phyloP scores from a whole-genome alignment of 805 yeast species.

The Starmerella geochares region DNA sequence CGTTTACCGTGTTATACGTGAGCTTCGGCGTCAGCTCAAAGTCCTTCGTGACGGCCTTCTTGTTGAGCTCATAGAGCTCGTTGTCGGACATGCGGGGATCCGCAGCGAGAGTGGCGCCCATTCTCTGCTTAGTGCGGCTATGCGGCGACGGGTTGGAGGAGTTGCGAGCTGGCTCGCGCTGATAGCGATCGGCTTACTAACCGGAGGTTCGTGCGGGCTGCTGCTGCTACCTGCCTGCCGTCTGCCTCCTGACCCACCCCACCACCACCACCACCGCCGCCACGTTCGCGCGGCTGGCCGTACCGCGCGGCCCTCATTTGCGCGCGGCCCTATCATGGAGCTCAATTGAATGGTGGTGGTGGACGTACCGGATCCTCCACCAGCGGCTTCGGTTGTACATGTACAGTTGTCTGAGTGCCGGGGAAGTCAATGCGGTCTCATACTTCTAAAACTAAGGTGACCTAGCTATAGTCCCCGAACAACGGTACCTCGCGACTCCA shows the following conservation, averaged over 20 bases:
- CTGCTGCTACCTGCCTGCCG: no score
- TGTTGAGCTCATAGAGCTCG: constrained; percentile 57
- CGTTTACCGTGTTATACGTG: constrained; percentile 92
- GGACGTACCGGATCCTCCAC: no score
- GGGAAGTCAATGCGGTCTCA: no score
- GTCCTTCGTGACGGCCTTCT: constrained; percentile 84
- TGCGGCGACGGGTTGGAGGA: not conserved
- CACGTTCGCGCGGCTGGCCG: not conserved
- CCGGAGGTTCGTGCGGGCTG: no score
- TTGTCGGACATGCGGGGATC: constrained; percentile 29
- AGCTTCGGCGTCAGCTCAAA: constrained; percentile 84
- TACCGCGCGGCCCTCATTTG: not conserved
- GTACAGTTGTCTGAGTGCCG: no score
- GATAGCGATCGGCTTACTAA: constrained; percentile 3
- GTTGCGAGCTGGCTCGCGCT: not conserved
- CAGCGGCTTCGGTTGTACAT: no score
- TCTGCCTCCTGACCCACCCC: no score
- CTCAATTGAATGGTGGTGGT: no score
- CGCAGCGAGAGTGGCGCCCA: constrained; percentile 17
- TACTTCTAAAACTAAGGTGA: no score
- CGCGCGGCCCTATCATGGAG: no score
- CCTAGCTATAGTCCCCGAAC: no score
- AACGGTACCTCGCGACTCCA: no score
- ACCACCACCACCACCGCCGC: not conserved
- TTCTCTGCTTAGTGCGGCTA: not conserved